A percentile compares a stretch with the other conserved stretches of the same genome.
Conservation (phyloP, 371 early-diverging fungal species). For the Capillidium rhysosporum region DNA sequence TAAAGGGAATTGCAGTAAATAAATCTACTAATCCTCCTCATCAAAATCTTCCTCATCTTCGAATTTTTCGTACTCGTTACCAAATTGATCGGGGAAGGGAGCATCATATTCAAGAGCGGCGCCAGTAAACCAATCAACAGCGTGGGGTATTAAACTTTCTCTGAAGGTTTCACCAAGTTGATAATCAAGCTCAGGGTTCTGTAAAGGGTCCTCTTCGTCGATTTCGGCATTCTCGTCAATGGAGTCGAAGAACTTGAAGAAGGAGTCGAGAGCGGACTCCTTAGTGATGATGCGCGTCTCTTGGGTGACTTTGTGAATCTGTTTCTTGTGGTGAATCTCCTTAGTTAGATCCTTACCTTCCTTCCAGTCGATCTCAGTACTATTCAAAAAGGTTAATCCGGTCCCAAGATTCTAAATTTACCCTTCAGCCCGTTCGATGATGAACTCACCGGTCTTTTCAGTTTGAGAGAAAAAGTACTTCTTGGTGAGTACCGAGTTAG, state of each 20-base stretch:
- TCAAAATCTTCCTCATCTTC: constrained; percentile 27
- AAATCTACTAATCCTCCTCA: constrained; percentile 14
- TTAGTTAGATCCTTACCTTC: constrained; percentile 83
- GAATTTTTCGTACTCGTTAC: constrained; percentile 17
- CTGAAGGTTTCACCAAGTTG: constrained; percentile 91
- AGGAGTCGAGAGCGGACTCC: constrained; percentile 77
- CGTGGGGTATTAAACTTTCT: constrained; percentile 84
- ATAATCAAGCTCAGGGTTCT: constrained; percentile 76
- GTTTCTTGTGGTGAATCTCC: constrained; percentile 86
- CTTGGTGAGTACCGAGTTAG: constrained; percentile 68
- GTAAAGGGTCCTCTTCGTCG: constrained; percentile 53
- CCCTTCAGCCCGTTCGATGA: constrained; percentile 83
- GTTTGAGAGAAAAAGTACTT: constrained; percentile 69
- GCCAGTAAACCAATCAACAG: constrained; percentile 96
- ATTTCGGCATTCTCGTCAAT: constrained; percentile 40
- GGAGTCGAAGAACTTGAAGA: constrained; percentile 88
- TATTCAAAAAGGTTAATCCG: background rate
- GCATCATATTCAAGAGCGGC: constrained; percentile 58
- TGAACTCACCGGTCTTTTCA: constrained; percentile 42
- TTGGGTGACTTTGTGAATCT: constrained; percentile 93
- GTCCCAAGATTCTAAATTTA: constrained; percentile 5
- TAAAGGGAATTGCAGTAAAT: too few relatives aligned
- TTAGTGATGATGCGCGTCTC: constrained; percentile 93
- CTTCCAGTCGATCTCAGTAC: constrained; percentile 69
- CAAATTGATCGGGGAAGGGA: constrained; percentile 34